These are phyloP conservation scores for Leccinum subgranulosum DNA, from an alignment of 768 basidiomycete species.

Conservation along the genomic window DNA sequence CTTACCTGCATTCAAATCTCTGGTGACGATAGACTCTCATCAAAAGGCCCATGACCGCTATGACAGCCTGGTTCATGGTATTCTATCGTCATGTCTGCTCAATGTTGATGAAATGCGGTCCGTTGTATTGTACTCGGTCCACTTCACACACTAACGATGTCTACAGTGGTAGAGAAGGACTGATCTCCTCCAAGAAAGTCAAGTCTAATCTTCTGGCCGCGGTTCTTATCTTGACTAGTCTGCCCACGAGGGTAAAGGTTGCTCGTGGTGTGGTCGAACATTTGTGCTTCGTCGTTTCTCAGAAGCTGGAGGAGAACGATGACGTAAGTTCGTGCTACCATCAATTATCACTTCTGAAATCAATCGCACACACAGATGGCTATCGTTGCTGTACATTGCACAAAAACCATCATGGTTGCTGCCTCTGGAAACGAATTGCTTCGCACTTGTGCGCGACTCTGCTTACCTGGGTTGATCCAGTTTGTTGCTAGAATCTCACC, in stretches of 20 bases:
- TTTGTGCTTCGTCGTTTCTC: constrained; percentile 77
- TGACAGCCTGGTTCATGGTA: constrained; percentile 63
- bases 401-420: constrained; percentile 76
- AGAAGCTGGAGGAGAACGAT: constrained; percentile 66
- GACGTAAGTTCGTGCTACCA: constrained; percentile 50
- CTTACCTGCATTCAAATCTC: constrained; percentile 71
- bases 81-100: constrained; percentile 80
- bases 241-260: constrained; percentile 64
- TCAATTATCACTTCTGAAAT: constrained; percentile 3
- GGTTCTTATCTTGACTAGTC: constrained; percentile 79
- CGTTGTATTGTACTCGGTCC: constrained; percentile 21
- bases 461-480: constrained; percentile 81
- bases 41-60: constrained; percentile 50
- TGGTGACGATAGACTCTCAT: constrained; percentile 53
- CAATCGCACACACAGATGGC: constrained; percentile 55
- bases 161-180: constrained; percentile 73
- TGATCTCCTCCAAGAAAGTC: constrained; percentile 74
- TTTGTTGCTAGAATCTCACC: constrained; percentile 71
- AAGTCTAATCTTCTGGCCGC: constrained; percentile 88
- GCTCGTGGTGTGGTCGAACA: constrained; percentile 79
- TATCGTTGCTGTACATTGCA: constrained; percentile 86
- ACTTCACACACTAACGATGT: constrained; percentile 4
- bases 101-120: constrained; percentile 94
- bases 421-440: constrained; percentile 67
- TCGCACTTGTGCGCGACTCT: constrained; percentile 63